phyloP scores from a whole-genome alignment of 176 grass and related monocot species.

The Eragrostis nindensis region DNA sequence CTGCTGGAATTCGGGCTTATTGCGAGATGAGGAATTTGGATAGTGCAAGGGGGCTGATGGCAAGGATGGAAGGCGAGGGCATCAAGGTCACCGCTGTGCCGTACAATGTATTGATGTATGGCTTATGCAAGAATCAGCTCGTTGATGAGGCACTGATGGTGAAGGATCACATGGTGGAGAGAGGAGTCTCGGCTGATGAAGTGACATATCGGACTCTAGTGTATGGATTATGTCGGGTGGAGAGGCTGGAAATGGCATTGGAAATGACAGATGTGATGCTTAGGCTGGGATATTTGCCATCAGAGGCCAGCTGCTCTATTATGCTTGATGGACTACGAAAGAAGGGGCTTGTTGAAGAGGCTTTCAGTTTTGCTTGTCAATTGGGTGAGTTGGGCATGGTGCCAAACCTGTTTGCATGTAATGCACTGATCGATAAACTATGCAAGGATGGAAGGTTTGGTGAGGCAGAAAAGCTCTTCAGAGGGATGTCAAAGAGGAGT shows the following conservation, averaged over 20 bases:
- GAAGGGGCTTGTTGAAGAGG: slow-evolving; percentile 48
- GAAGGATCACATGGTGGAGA: slow-evolving; percentile 46
- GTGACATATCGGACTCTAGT: slow-evolving; percentile 73
- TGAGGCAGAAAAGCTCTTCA: slow-evolving; percentile 78
- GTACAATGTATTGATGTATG: slow-evolving; percentile 84
- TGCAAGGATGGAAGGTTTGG: slow-evolving; percentile 64
- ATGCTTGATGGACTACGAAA: slow-evolving; percentile 64
- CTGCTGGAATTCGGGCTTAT: slow-evolving; percentile 56
- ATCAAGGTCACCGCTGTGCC: slow-evolving; percentile 53
- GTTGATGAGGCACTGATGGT: slow-evolving; percentile 59
- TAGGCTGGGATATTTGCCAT: slow-evolving; percentile 51
- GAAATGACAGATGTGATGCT: slow-evolving; percentile 57
- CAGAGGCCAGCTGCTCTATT: slow-evolving; percentile 56
- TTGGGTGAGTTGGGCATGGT: slow-evolving; percentile 61
- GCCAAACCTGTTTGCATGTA: slow-evolving; percentile 68
- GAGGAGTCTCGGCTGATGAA: slow-evolving; percentile 53
- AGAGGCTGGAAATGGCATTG: slow-evolving; percentile 54
- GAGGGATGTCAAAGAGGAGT: slow-evolving; percentile 50
- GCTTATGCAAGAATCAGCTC: slow-evolving; percentile 56
- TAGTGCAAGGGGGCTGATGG: slow-evolving; percentile 37
- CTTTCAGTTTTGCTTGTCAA: slow-evolving; percentile 60
- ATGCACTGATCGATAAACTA: slow-evolving; percentile 75
- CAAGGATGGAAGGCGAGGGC: slow-evolving; percentile 51
- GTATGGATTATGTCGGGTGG: slow-evolving; percentile 57
- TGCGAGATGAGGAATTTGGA: slow-evolving; percentile 55